Conservation (phyloP, 768 basidiomycete species). For the Naganishia randhawae region DNA sequence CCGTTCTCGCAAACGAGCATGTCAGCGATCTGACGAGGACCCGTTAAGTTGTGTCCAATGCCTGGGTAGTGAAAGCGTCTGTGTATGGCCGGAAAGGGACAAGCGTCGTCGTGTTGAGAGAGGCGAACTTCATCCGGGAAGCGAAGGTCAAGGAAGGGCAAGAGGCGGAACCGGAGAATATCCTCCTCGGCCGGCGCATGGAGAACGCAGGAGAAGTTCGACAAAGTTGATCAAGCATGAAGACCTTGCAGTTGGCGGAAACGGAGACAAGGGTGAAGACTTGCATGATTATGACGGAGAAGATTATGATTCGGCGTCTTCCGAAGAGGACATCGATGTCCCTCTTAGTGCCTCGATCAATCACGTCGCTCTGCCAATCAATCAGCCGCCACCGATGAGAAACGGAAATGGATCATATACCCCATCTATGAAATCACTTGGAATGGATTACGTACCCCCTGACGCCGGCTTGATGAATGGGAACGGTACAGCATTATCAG, state of each 20-base stretch:
- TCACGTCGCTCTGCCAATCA: neutral
- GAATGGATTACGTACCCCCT: neutral
- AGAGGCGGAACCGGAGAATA: neutral
- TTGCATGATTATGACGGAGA: constrained; percentile 3
- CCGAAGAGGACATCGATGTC: constrained; percentile 5
- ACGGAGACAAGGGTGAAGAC: neutral
- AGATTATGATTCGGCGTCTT: constrained; percentile 8
- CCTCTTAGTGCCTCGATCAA: neutral
- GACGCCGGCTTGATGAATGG: neutral
- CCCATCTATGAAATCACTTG: neutral
- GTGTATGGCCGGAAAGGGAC: constrained; percentile 20
- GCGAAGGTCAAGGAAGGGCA: neutral
- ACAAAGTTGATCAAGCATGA: constrained; percentile 16
- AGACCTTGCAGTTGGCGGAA: neutral
- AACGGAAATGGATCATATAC: neutral
- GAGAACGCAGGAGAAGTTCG: constrained; percentile 11
- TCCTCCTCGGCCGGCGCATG: neutral
- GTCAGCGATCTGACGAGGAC: constrained; percentile 13
- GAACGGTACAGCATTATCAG: neutral
- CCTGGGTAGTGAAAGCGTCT: constrained; percentile 17
- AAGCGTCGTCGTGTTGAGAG: constrained; percentile 19
- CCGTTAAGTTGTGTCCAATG: constrained; percentile 12
- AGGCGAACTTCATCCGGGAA: neutral
- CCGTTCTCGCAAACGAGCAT: constrained; percentile 17
- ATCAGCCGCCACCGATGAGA: neutral